Evolutionary conservation across 2,329 filamentous ascomycete genomes (phyloP), one percentile per base, ranked within the genome.

Genomic region (Arthrinium phaeospermum): DNA sequence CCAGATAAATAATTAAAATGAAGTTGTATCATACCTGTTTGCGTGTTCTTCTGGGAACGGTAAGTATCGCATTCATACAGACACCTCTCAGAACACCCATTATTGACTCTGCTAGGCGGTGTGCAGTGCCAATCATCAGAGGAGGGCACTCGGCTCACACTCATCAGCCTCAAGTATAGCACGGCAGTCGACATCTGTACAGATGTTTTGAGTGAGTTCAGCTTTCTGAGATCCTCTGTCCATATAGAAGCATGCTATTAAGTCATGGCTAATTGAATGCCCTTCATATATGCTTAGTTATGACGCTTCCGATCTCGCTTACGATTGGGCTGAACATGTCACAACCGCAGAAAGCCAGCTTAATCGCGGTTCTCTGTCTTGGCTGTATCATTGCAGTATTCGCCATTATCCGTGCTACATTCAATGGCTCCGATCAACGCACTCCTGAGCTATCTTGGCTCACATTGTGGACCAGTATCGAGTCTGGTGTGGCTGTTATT

Each of bases 401-500:
- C 19, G 34, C 49, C 22, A 22, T 45, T 27, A 12, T 64, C 49
- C 49, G 69, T 19, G 49, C 22, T 13, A 27, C 10, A 2, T 16
- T 70, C 34, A 70, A 45, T 70, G 47, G 30, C 4, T 61, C 49
- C 30, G 49, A 70, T 16, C 24, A 61, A 44, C 34, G 30, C 34
- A 61, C 14, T 19, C 69, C 49, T 8, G 69, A 70, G 12, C 14
- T 44, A 7, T 19, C 30, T 12, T 61, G 69, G 49, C 37, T 70
- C 22, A 44, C 69, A 14, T 14, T 70, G 44, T 61, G 69, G 49
- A 70, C 69, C 12, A 70, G 46, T 24, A 61, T 61, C 4, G 51
- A 70, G 51, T 64, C 51, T 1, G 61, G 69, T n/a, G 44, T 64
- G 13, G 37, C 49, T 10, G 49, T 64, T 19, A 61, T 70, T 8